Base-by-base conservation (phyloP, 441 rosid genomes). In the Gossypium schwendimanii region DNA sequence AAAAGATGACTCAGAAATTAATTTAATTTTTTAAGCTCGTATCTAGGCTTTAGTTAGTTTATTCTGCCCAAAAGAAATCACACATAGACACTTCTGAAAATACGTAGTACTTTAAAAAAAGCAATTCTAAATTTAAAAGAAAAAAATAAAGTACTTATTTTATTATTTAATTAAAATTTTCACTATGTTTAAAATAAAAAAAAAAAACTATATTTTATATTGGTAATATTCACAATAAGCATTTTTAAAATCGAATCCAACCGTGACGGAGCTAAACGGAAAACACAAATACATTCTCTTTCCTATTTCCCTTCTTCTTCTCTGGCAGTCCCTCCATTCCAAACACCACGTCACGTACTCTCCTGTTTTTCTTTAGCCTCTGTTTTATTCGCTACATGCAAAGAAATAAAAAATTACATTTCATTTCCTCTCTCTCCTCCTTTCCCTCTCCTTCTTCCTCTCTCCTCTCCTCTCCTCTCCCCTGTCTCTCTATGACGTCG, bases 311-410 rank as follows among this genome's bases (percentile, higher is more conserved):
- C 15, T n/a, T 14, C 39, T 0, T 1, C 23, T 18, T 24, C 14
- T 71, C 57, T 44, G 61, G 33, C 33, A 0, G 33, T 15, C 18
- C 47, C 17, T 11, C 70, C 8, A 18, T 15, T 11, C 45, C 17
- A 54, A 64, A 12, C 6, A 31, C 33, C 33, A 18, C 26, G 18
- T 75, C 87, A 81, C 83, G 67, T 63, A 31, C 70, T 17, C 15
- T 17, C 39, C 55, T 28, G 53, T 14, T 2, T 36, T 20, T 55
- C 66, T 23, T 28, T 70, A 15, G n/a, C 44, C 59, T 61, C 62
- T 63, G 55, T 76, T 55, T 60, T n/a, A 72, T 26, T 54, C 44
- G 49, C 70, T 45, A 4, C 23, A 53, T 53, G 26, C 74, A 52
- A 64, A 47, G 24, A 68, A 65, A n/a, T 7, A 36, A 45, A 77